Percentiles rank a stretch among this genome's conserved stretches.
These are phyloP conservation scores for Carallia brachiata DNA, from an alignment of 345 rosid species.

Conservation along the genomic window DNA sequence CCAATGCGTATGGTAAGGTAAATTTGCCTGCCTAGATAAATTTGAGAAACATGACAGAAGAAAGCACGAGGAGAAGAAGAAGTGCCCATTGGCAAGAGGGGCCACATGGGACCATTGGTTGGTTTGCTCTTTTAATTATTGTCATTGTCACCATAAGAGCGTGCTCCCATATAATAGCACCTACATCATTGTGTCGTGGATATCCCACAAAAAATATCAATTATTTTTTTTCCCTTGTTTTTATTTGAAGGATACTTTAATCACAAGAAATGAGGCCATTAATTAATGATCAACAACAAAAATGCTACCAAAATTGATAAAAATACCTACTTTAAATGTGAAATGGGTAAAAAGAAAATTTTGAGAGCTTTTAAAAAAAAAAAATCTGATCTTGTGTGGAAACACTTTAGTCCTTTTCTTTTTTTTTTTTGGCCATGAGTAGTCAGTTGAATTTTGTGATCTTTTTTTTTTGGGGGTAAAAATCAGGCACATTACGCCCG, in stretches of 20 bases:
- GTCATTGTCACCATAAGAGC: conserved; percentile 7
- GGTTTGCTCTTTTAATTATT: conserved; percentile 3
- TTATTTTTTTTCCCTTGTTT: not conserved
- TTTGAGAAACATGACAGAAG: not conserved
- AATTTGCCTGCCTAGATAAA: conserved; percentile 6
- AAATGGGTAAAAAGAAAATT: no score
- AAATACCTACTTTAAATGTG: no score
- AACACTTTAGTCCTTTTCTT: not conserved
- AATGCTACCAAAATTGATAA: no score
- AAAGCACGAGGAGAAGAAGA: not conserved
- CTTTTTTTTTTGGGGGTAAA: no score
- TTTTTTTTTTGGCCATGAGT: no score
- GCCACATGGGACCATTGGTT: conserved; percentile 21
- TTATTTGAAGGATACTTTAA: no score
- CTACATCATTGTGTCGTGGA: conserved; percentile 17
- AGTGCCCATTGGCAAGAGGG: conserved; percentile 10
- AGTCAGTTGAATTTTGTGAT: no score
- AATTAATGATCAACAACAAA: not conserved
- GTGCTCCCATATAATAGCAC: conserved; percentile 23
- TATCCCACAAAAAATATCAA: not conserved
- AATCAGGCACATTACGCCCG: not conserved
- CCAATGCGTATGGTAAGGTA: not conserved
- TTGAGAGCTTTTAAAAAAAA: not conserved
- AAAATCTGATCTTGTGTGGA: not conserved
- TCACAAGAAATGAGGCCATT: not conserved